Evolutionary conservation across 805 yeast species (phyloP).

Genomic region (Suhomyces canberraensis): DNA sequence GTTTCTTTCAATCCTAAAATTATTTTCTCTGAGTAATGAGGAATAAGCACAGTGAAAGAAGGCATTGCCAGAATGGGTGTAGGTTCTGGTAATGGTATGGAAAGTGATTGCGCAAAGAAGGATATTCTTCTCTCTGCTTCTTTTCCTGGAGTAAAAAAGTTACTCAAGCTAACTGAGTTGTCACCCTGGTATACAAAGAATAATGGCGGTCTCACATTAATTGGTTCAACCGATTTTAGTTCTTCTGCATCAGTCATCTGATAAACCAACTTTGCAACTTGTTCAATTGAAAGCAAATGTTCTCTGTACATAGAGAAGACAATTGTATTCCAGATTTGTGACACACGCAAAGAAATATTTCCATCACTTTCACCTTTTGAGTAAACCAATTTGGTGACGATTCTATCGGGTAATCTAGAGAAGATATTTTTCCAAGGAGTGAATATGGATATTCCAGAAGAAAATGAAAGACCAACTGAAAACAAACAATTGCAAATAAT

Average conservation of each 20-base stretch:
- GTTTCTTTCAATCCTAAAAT: conserved; percentile 43
- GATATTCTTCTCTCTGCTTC: conserved; percentile 53
- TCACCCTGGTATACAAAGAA: conserved; percentile 52
- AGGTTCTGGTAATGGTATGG: conserved; percentile 48
- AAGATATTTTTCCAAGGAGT: conserved; percentile 39
- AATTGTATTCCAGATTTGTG: conserved; percentile 19
- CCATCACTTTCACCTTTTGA: conserved; percentile 8
- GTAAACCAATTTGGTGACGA: conserved; percentile 24
- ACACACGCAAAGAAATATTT: conserved; percentile 7
- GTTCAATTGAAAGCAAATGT: conserved; percentile 36
- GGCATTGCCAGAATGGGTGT: conserved; percentile 48
- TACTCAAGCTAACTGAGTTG: conserved; percentile 28
- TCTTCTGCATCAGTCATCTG: conserved; percentile 11
- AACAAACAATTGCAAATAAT: conserved; percentile 34
- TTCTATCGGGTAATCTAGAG: conserved; percentile 33
- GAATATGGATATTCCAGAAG: conserved; percentile 31
- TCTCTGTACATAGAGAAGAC: conserved; percentile 30
- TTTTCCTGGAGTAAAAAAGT: conserved; percentile 42
- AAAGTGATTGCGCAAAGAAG: conserved; percentile 52
- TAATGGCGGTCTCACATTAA: conserved; percentile 34
- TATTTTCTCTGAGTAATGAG: conserved; percentile 52
- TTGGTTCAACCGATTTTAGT: background rate
- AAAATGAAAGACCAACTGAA: conserved; percentile 30
- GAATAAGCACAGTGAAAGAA: conserved; percentile 48
- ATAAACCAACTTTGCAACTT: conserved; percentile 35